phyloP scores from a whole-genome alignment of 495 filamentous ascomycete species.

The Penicillium mononematosum region DNA sequence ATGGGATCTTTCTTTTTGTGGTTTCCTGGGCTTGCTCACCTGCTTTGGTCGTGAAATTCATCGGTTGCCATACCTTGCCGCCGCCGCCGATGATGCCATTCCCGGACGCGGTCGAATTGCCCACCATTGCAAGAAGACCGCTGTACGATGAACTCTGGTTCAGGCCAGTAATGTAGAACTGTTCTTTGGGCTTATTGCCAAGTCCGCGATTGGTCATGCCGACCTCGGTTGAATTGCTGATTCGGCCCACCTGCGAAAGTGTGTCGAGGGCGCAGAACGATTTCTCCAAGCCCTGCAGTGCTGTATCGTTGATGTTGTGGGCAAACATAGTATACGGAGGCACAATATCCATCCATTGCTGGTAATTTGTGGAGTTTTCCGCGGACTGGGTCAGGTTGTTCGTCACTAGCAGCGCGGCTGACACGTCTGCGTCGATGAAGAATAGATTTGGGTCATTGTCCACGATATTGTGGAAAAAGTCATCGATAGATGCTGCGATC shows the following conservation, averaged over 20 bases:
- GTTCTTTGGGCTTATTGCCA: constrained; percentile 67
- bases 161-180: constrained; percentile 78
- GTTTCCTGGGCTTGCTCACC: constrained; percentile 46
- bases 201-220: constrained; percentile 66
- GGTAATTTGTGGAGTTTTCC: constrained; percentile 37
- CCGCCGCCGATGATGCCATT: constrained; percentile 61
- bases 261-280: constrained; percentile 72
- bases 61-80: constrained; percentile 65
- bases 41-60: constrained; percentile 72
- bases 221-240: constrained; percentile 52
- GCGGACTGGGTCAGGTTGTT: constrained; percentile 59
- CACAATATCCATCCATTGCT: constrained; percentile 54
- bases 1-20: not conserved
- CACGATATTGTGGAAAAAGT: constrained; percentile 62
- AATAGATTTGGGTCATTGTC: constrained; percentile 52
- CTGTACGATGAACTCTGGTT: constrained; percentile 67
- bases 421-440: constrained; percentile 77
- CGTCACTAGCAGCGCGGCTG: constrained; percentile 74
- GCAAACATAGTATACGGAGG: constrained; percentile 79
- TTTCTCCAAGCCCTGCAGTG: constrained; percentile 63
- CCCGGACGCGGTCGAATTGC: constrained; percentile 51
- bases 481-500: constrained; percentile 79
- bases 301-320: constrained; percentile 57
- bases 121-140: constrained; percentile 65
- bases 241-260: constrained; percentile 59